phyloP scores from a whole-genome alignment of 345 rosid species.

The Gossypium arboreum region DNA sequence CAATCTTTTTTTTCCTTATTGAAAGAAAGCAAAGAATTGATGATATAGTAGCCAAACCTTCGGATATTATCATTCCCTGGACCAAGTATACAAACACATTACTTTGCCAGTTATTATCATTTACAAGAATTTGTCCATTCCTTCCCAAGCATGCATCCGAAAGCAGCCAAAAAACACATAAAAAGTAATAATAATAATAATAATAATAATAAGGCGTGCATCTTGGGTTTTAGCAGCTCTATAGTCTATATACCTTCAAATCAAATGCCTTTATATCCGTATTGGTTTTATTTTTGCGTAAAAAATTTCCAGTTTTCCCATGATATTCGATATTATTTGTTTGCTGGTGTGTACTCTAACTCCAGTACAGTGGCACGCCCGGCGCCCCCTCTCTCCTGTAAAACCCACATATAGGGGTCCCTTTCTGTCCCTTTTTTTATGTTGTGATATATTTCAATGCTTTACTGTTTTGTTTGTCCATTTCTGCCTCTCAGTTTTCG shows the following conservation, averaged over 20 bases:
- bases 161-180: conserved; percentile 7
- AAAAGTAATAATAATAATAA: neutral
- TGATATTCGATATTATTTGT: neutral
- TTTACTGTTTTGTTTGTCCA: conserved; percentile 30
- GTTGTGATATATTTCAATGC: conserved; percentile 23
- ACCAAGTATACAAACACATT: conserved; percentile 7
- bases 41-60: neutral
- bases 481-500: conserved; percentile 29
- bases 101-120: neutral
- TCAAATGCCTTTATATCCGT: neutral
- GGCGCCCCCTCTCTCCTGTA: neutral
- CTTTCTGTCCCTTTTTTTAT: conserved; percentile 14
- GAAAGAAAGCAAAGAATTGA: no score
- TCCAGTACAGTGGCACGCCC: neutral
- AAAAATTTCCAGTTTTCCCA: no score
- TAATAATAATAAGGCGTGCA: neutral
- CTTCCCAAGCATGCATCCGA: conserved; percentile 7
- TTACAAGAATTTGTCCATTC: conserved; percentile 26
- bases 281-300: no score
- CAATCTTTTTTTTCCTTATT: no score
- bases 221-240: neutral
- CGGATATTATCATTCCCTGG: neutral
- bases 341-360: neutral
- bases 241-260: neutral
- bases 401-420: neutral